These are phyloP conservation scores for Penicillium expansum DNA, from an alignment of 2,329 filamentous ascomycete species.

Conservation along the genomic window DNA sequence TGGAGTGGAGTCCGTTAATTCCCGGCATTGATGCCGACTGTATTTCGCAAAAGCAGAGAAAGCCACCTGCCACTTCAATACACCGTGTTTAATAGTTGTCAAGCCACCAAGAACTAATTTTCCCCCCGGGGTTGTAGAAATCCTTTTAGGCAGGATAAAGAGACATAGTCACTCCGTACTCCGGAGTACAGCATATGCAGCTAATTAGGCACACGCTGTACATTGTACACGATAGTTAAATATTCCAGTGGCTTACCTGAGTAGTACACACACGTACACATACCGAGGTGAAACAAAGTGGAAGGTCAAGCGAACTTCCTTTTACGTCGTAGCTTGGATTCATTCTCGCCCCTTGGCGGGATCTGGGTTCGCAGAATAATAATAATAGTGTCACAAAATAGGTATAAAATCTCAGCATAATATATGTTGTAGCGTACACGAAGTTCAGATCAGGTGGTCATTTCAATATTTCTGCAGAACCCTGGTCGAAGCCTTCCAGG, in stretches of 20 bases:
- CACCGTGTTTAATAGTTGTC: constrained; percentile 13
- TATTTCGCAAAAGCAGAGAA: not conserved
- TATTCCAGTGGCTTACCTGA: not conserved
- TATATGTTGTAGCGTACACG: constrained; percentile 8
- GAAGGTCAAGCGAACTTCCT: constrained; percentile 26
- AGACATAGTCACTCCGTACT: not conserved
- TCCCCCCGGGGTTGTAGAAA: not conserved
- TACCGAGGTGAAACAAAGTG: constrained; percentile 15
- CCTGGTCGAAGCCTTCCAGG: constrained; percentile 29
- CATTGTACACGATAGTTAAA: not conserved
- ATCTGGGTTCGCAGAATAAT: not conserved
- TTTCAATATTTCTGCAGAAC: constrained; percentile 27
- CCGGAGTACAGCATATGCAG: not conserved
- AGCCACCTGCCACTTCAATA: constrained; percentile 17
- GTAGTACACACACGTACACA: not conserved
- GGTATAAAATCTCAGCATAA: not conserved
- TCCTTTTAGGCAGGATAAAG: not conserved
- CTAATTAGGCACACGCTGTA: not conserved
- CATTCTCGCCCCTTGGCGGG: constrained; percentile 7
- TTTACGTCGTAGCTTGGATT: constrained; percentile 14
- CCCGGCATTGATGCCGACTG: constrained; percentile 22
- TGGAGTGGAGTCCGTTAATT: constrained; percentile 16
- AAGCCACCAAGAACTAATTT: constrained; percentile 12
- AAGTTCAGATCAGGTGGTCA: constrained; percentile 8
- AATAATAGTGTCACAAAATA: not conserved